Conservation (phyloP, 805 yeast species). For the Cyberlindnera xishuangbannaensis region DNA sequence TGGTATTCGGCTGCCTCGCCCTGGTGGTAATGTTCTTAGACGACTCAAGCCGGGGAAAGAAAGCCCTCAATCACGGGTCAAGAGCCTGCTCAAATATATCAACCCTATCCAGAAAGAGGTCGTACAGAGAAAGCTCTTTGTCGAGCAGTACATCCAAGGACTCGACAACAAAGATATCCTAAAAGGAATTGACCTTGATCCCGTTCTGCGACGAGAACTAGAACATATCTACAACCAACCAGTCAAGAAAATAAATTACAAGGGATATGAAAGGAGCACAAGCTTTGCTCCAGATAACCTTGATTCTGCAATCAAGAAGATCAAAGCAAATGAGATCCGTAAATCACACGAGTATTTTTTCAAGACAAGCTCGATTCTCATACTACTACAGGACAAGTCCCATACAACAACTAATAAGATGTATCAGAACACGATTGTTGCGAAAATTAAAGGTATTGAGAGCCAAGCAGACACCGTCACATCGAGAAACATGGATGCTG, state of each 20-base stretch:
- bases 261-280: constrained; percentile 2
- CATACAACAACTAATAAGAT: constrained; percentile 9
- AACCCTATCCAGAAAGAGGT: constrained; percentile 13
- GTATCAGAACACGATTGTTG: constrained; percentile 5
- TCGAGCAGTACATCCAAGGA: constrained; percentile 13
- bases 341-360: constrained; percentile 4
- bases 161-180: constrained; percentile 2
- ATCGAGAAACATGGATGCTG: constrained; percentile 8
- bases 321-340: constrained; percentile 5
- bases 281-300: constrained; percentile 6
- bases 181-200: constrained; percentile 8
- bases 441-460: constrained; percentile 4
- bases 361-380: constrained; percentile 5
- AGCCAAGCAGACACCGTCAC: constrained; percentile 4
- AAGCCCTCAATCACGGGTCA: too few relatives aligned
- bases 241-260: constrained; percentile 3
- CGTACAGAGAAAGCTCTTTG: constrained; percentile 12
- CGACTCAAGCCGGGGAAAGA: too few relatives aligned
- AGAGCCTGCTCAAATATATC: constrained; percentile 7
- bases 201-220: constrained; percentile 10
- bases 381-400: constrained; percentile 9
- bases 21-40: too few relatives aligned
- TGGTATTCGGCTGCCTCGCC: too few relatives aligned
- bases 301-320: constrained; percentile 4
- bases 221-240: constrained; percentile 7